Percentiles rank a stretch among this genome's conserved stretches.
Evolutionary conservation across 345 rosid genomes (phyloP).

Genomic region (Acer negundo): DNA sequence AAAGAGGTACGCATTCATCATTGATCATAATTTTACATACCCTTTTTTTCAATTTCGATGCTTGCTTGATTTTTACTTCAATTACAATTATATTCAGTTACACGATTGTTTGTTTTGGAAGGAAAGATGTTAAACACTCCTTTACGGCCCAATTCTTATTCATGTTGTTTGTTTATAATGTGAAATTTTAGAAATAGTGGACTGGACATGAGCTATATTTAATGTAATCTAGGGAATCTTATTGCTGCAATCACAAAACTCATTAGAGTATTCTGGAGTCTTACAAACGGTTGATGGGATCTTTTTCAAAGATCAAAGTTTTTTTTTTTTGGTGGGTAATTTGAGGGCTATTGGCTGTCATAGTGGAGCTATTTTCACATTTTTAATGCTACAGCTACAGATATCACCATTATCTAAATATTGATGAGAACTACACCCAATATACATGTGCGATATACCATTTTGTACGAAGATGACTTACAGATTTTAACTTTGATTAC

Average conservation of each 20-base stretch:
- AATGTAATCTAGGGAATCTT: no score
- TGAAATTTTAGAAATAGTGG: not conserved
- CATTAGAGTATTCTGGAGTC: not conserved
- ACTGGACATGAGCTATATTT: no score
- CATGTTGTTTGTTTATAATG: not conserved
- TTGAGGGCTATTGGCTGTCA: not conserved
- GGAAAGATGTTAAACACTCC: no score
- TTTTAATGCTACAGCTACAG: not conserved
- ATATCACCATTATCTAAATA: no score
- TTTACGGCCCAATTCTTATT: not conserved
- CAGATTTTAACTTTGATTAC: no score
- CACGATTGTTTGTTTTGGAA: no score
- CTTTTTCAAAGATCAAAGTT: not conserved
- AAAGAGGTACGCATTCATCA: conserved; percentile 48
- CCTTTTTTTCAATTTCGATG: conserved; percentile 4
- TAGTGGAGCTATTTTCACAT: not conserved
- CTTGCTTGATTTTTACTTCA: not conserved
- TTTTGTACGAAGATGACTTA: no score
- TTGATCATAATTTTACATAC: not conserved
- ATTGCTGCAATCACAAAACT: no score
- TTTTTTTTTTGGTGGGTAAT: not conserved
- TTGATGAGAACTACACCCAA: no score
- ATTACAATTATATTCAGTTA: no score
- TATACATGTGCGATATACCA: no score
- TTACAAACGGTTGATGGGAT: not conserved